Evolutionary conservation across 371 early-diverging fungal genomes (phyloP), one percentile per base, ranked within the genome.

Genomic region (Mortierella sp.): DNA sequence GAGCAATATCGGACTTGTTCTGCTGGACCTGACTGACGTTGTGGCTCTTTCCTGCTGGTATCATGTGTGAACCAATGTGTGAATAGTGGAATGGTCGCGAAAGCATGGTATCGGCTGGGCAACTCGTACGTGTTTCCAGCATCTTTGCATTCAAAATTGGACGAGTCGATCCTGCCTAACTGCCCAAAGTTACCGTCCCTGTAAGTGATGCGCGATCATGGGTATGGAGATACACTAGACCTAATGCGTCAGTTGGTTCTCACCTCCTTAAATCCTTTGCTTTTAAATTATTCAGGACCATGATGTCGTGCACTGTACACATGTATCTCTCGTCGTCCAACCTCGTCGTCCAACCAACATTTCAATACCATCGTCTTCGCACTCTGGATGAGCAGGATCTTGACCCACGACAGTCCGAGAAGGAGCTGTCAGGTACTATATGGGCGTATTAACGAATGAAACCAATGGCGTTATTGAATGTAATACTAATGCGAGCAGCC

Each of bases 51-150:
- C n/a, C n/a, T n/a, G n/a, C n/a, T n/a, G n/a, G 23, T 19, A 18
- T 14, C 9, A 26, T 38, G 16, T 9, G 26, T 19, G 21, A 42
- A 27, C 21, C n/a, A 34, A 39, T 39, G 39, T 39, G 39, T 39
- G 7, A 53, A 47, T 61, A 76, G 76, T 24, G 70, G 76, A 7
- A 57, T 76, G 69, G 52, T 69, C 0, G 43, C 52, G 8, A 76
- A 62, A 45, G 76, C 70, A 14, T 69, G 76, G 19, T 65, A 69
- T 27, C 61, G 76, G n/a, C 41, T 76, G n/a, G 76, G 66, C n/a
- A 41, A 61, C 6, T 51, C 65, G 3, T 76, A 76, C 28, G 76
- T 76, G 21, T 76, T 76, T 24, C 76, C 76, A 14, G 42, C 69
- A 14, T 69, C 76, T n/a, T 8, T 69, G 18, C 70, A 69, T 12